Evolutionary conservation across 164 flowering plant species (phyloP).

Genomic region (Platanus orientalis): DNA sequence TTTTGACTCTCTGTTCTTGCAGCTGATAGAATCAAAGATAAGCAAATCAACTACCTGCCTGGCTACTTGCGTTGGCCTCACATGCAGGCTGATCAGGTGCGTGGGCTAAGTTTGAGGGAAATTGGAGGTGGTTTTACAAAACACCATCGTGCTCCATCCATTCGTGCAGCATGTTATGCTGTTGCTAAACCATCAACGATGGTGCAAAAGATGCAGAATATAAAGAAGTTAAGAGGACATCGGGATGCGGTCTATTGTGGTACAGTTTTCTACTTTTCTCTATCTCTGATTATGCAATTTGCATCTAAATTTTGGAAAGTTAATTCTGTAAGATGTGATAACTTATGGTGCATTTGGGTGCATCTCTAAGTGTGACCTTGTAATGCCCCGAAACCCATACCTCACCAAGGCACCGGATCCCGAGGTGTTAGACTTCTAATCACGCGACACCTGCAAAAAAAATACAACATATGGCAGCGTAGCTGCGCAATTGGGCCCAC

Average conservation of each 20-base stretch:
- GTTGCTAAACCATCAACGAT: conserved; percentile 88
- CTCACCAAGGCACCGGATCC: no score
- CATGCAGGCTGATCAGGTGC: conserved; percentile 83
- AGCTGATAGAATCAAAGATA: conserved; percentile 49
- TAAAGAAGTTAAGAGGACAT: conserved; percentile 83
- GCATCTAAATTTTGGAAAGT: neutral
- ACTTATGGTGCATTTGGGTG: no score
- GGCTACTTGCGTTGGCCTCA: conserved; percentile 94
- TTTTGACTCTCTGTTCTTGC: conserved; percentile 12
- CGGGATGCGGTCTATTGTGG: conserved; percentile 97
- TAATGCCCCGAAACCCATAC: no score
- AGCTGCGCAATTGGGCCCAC: no score
- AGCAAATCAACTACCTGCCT: conserved; percentile 38
- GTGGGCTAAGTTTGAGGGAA: conserved; percentile 80
- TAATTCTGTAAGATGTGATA: no score
- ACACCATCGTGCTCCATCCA: conserved; percentile 92
- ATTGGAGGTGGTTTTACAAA: conserved; percentile 95
- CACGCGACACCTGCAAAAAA: no score
- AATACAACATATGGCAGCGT: no score
- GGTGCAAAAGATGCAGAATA: conserved; percentile 92
- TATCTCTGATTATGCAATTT: neutral
- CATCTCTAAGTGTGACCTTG: no score
- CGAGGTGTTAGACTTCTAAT: no score
- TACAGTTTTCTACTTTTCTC: conserved; percentile 20
- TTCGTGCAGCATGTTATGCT: conserved; percentile 88